Base-by-base conservation (phyloP, 176 grass and related monocot species). In the Ampelocalamus luodianensis region DNA sequence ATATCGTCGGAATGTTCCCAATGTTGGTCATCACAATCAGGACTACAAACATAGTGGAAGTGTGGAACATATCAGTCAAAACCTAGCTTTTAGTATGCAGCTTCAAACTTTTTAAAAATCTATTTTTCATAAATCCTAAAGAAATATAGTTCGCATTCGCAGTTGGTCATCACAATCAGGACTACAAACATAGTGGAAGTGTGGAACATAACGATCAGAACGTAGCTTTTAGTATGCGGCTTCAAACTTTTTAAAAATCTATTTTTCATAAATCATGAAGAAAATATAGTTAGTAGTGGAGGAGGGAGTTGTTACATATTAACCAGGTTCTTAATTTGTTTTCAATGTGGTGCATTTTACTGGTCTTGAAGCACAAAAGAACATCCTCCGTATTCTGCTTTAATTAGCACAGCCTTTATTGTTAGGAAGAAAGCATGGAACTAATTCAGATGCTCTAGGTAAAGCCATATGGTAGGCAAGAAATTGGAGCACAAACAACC, bases 11-110 rank as follows among this genome's bases (percentile, higher is more conserved):
- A 4, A 96, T 68, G n/a, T 83, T 89, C 1, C 73, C 90, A 3
- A 86, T 51, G 26, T 82, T 91, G 10, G 76, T 39, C 75, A 85
- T 65, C 80, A 87, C 80, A 9, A 92, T 77, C 3, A 89, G 49
- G 26, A 89, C 90, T 95, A 67, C 53, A 42, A 66, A 0, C 4
- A 7, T 2, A 44, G 5, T 32, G 20, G 8, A 43, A 43, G 7
- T 9, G 14, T 27, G 22, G 5, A 74, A 39, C 29, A 18, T 32
- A 36, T 27, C 22, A 2, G 3, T 32, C 7, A 67, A 17, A 43
- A 42, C 18, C 2, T 32, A 6, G 16, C 16, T 22, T 12, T 26
- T 0, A 5, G 4, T 15, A 61, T 34, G 14, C 11, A 15, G 6
- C 20, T 26, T 1, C 15, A n/a, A 0, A n/a, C 23, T 61, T 61